Base-by-base conservation (phyloP, 352 stramenopile species). In the Pythium oligandrum region DNA sequence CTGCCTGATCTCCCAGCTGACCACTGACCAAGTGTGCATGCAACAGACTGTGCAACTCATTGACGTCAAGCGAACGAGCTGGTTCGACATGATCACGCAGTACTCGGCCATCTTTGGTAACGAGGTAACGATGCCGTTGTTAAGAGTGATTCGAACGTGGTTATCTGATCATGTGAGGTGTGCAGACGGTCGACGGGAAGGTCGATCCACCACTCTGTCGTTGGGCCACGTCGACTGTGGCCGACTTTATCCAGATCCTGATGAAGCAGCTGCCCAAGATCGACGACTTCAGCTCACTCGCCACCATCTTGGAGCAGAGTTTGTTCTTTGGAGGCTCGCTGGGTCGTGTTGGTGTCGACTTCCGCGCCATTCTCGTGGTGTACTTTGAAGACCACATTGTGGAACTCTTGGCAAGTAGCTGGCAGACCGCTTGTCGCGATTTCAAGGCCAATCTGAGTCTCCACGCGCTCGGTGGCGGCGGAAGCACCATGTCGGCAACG, bases 21-120 rank as follows among this genome's bases (percentile, higher is more conserved):
- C 40, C 4, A n/a, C 32, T 59, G 12, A 12, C 26, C 34, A 38
- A 35, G 4, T 17, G 42, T 55, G 11, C 2, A 6, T 17, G 17
- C 38, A 4, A 4, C 59, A 95, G 82, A 81, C 84, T 30, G 77
- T 92, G 34, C 80, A 93, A 84, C 53, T 95, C 30, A 91, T 95
- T 50, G 86, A 96, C 51, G 73, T 88, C 37, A 94, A 93, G 62
- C 72, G 86, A 34, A 88, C 86, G 44, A 94, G 83, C 62, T 95
- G 84, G 86, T 95, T 96, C 53, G 85, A 96, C 44, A 83, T 93
- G 70, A 90, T 96, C 49, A 96, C 85, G 6, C 86, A 96, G 55
- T 96, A 95, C 64, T 93, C 83, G 44, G 86, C 86, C 6, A 96
- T 96, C 54, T 96, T 96, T 47, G 84, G 84, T 12, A 90, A 72